phyloP scores from a whole-genome alignment of 495 filamentous ascomycete genomes.

The Neurospora sp. region DNA sequence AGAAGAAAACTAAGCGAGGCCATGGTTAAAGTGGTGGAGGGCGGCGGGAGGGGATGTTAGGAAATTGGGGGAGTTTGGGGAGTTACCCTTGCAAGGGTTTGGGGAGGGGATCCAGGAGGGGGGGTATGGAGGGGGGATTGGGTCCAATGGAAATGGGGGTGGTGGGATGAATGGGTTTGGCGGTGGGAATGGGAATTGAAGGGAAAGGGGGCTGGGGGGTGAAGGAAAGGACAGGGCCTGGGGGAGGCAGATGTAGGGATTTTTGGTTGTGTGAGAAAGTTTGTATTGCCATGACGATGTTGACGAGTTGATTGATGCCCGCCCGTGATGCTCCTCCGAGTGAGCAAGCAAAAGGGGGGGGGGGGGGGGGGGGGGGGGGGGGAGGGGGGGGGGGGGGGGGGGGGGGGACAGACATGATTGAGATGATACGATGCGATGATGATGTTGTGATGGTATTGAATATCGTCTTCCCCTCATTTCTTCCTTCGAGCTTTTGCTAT shows the following conservation, averaged over 20 bases:
- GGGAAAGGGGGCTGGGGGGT: too few relatives aligned
- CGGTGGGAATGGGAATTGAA: too few relatives aligned
- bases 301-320: neutral
- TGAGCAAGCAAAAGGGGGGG: neutral
- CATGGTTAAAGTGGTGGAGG: slow-evolving; percentile 56
- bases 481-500: neutral
- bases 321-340: neutral
- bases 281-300: neutral
- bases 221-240: too few relatives aligned
- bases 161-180: too few relatives aligned
- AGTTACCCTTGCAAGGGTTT: too few relatives aligned
- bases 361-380: neutral
- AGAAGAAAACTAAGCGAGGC: slow-evolving; percentile 64
- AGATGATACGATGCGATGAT: neutral
- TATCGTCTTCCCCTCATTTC: too few relatives aligned
- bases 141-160: too few relatives aligned
- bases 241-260: too few relatives aligned
- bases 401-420: neutral
- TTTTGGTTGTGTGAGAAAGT: neutral
- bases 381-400: neutral
- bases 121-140: too few relatives aligned
- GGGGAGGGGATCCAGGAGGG: too few relatives aligned
- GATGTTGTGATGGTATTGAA: neutral
- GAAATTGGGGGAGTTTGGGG: slow-evolving; percentile 28
- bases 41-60: slow-evolving; percentile 69